Conservation (phyloP, 2,329 filamentous ascomycete genomes). For the Cladosporium sp. region DNA sequence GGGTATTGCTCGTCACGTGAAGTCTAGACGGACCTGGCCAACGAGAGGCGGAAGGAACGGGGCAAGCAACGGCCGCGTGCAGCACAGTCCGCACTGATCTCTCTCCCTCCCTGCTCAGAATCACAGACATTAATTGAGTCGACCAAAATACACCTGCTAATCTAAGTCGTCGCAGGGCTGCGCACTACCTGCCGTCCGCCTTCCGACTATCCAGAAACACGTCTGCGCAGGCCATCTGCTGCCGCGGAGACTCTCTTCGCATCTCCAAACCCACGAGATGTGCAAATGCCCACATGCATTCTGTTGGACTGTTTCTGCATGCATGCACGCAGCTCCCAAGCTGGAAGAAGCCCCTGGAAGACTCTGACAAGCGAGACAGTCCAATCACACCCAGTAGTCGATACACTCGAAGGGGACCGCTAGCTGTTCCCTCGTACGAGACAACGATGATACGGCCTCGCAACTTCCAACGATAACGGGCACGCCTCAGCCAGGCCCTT, state of each 20-base stretch:
- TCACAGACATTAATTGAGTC: slow-evolving; percentile 14
- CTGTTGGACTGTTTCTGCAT: background rate
- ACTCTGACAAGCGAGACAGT: background rate
- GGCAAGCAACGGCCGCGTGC: slow-evolving; percentile 6
- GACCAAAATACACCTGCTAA: slow-evolving; percentile 3
- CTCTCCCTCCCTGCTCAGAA: slow-evolving; percentile 4
- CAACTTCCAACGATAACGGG: slow-evolving; percentile 3
- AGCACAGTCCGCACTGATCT: background rate
- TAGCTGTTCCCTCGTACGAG: background rate
- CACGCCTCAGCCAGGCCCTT: slow-evolving; percentile 6
- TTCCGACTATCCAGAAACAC: background rate
- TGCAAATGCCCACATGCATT: background rate
- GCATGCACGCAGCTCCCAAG: background rate
- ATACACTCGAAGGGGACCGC: background rate
- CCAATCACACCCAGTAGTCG: background rate
- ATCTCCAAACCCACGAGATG: background rate
- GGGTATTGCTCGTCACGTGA: slow-evolving; percentile 5
- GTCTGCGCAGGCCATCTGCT: background rate
- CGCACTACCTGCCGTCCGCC: background rate
- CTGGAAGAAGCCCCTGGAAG: background rate
- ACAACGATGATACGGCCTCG: slow-evolving; percentile 3
- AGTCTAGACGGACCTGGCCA: background rate
- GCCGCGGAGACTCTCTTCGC: background rate
- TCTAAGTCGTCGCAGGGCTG: slow-evolving; percentile 3
- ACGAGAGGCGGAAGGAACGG: background rate